Base-by-base conservation (phyloP, 345 rosid species). In the Nasturtium officinale region DNA sequence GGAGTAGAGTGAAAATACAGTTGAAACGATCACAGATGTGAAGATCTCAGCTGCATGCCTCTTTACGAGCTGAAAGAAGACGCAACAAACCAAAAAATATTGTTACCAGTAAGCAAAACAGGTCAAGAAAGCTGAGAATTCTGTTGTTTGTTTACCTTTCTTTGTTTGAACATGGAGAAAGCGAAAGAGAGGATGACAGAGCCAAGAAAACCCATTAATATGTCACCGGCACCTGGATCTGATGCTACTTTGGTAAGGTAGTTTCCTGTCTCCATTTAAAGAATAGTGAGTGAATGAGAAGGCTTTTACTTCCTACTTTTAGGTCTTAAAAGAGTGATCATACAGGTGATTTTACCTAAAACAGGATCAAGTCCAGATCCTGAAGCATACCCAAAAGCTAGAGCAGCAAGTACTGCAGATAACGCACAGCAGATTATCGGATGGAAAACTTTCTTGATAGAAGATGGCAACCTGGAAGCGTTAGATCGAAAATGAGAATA, bases 41-140 rank as follows among this genome's bases (percentile, higher is more conserved):
- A 93, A 93, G 55, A 93, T 93, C 78, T 93, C 97, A 78, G 97
- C 91, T 15, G 98, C 98, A 18, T 93, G 98, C 74, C 94, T 83
- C 81, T 85, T 93, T 0, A 93, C 91, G 15, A 93, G 98, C 98
- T 90, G 97, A 78, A 84, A 64, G 83, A 42, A 33, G 37, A 26
- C 1, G 6, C 2, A 13, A 13, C 33, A 63, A 59, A 33, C 61
- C 61, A 26, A 66, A 57, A 29, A 2, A 28, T 53, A 60, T 10
- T 58, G 23, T 43, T 18, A 72, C 38, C 33, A 50, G 20, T n/a
- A 38, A 40, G 28, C 11, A 66, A 9, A 77, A 13, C 65, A 72
- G 67, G 42, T 18, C 61, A 53, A 6, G n/a, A 1, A 40, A 40
- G 16, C 6, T 40, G 42, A 38, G n/a, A 38, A 38, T 2, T 12